These are phyloP conservation scores for Exophiala bonariae DNA, from an alignment of 2,329 filamentous ascomycete species.

Conservation along the genomic window DNA sequence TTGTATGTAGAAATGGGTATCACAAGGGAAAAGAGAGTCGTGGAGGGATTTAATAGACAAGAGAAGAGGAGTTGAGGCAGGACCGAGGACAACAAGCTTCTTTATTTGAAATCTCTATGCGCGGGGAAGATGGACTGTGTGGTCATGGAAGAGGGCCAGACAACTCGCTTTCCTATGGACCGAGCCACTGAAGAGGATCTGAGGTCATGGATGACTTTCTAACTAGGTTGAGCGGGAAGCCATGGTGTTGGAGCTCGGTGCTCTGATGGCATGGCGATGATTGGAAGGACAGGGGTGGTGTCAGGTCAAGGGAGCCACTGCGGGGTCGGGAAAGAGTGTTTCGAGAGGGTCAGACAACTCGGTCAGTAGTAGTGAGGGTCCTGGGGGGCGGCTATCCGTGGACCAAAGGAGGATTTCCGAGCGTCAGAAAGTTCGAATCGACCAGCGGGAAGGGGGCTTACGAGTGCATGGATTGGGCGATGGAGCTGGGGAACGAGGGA, in stretches of 20 bases:
- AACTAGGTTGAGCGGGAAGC: constrained; percentile 11
- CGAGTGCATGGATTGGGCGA: constrained; percentile 2
- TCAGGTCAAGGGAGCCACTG: constrained; percentile 2
- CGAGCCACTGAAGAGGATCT: constrained; percentile 21
- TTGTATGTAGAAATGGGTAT: constrained; percentile 15
- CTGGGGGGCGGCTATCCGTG: neutral
- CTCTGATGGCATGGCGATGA: constrained; percentile 3
- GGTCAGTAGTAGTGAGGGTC: neutral
- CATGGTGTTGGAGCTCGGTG: constrained; percentile 4
- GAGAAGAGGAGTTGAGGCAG: constrained; percentile 36
- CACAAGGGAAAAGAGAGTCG: constrained; percentile 9
- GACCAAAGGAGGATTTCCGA: constrained; percentile 13
- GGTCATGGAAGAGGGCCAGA: constrained; percentile 4
- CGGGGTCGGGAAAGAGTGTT: constrained; percentile 10
- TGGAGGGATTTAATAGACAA: constrained; percentile 25
- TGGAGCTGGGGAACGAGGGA: neutral
- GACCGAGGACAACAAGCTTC: constrained; percentile 14
- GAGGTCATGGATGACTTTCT: constrained; percentile 2
- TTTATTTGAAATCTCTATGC: constrained; percentile 25
- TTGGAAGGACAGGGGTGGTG: constrained; percentile 1
- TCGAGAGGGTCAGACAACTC: constrained; percentile 2
- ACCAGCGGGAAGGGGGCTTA: neutral
- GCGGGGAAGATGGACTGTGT: constrained; percentile 22
- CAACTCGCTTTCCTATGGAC: constrained; percentile 28
- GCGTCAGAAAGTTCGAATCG: constrained; percentile 3